phyloP scores from a whole-genome alignment of 148 eudicot species.

The Fallopia convolvulus region DNA sequence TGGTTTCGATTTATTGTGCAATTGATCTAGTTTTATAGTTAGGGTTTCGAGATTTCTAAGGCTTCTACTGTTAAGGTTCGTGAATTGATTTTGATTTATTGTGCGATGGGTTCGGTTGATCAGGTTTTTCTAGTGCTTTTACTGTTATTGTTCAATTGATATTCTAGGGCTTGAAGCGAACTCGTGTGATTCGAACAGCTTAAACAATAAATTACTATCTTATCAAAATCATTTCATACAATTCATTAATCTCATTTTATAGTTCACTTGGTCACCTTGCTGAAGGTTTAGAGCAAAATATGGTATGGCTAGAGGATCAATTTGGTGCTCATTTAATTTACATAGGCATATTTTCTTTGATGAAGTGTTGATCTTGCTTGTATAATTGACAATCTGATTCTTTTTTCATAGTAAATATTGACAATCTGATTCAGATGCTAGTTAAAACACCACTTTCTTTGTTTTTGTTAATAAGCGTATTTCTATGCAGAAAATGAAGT shows the following conservation, averaged over 20 bases:
- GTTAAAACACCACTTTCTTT: background rate
- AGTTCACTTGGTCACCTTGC: too few relatives aligned
- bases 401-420: too few relatives aligned
- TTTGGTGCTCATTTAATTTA: background rate
- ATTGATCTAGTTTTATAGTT: too few relatives aligned
- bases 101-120: too few relatives aligned
- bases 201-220: background rate
- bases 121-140: too few relatives aligned
- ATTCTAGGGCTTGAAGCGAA: background rate
- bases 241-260: background rate
- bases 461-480: background rate
- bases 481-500: slow-evolving; percentile 61
- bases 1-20: too few relatives aligned
- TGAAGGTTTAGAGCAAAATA: background rate
- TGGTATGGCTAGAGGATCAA: background rate
- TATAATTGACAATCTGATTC: background rate
- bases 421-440: background rate
- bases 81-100: too few relatives aligned
- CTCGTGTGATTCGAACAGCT: background rate
- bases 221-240: background rate
- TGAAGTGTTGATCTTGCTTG: background rate
- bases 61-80: too few relatives aligned
- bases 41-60: too few relatives aligned
- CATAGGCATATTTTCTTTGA: background rate
- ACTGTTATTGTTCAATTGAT: too few relatives aligned